Conservation (phyloP, 345 rosid genomes). For the rapeseed (Brassica napus) region DNA sequence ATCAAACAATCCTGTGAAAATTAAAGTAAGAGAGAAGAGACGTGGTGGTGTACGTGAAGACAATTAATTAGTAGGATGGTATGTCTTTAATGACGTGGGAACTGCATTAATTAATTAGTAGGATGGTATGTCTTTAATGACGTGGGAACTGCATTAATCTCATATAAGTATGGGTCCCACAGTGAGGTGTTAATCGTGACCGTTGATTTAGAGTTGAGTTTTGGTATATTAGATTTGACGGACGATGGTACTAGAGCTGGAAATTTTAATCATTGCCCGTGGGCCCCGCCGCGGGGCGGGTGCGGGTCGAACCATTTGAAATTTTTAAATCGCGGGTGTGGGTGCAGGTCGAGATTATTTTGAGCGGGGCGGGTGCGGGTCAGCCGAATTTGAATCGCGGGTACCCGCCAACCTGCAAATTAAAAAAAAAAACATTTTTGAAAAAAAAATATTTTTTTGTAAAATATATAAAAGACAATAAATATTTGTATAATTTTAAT, state of each 20-base stretch:
- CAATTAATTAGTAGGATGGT: conserved; percentile 35
- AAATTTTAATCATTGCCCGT: too few relatives aligned
- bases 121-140: conserved; percentile 40
- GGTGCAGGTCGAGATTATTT: too few relatives aligned
- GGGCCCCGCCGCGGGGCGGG: too few relatives aligned
- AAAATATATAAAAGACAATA: too few relatives aligned
- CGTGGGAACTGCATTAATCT: conserved; percentile 30
- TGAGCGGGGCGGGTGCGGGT: too few relatives aligned
- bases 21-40: conserved; percentile 13
- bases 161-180: not conserved
- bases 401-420: too few relatives aligned
- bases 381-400: too few relatives aligned
- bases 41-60: conserved; percentile 33
- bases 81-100: conserved; percentile 42
- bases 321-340: too few relatives aligned
- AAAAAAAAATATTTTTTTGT: too few relatives aligned
- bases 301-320: too few relatives aligned
- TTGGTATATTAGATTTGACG: conserved; percentile 23
- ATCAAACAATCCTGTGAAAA: not conserved
- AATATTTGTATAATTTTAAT: too few relatives aligned
- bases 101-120: conserved; percentile 35
- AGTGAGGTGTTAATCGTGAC: not conserved
- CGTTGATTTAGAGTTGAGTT: conserved; percentile 15
- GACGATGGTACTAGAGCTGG: conserved; percentile 23
- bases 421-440: too few relatives aligned